Conservation (phyloP, 2,329 filamentous ascomycete species). For the Aspergillus pseudonomiae region DNA sequence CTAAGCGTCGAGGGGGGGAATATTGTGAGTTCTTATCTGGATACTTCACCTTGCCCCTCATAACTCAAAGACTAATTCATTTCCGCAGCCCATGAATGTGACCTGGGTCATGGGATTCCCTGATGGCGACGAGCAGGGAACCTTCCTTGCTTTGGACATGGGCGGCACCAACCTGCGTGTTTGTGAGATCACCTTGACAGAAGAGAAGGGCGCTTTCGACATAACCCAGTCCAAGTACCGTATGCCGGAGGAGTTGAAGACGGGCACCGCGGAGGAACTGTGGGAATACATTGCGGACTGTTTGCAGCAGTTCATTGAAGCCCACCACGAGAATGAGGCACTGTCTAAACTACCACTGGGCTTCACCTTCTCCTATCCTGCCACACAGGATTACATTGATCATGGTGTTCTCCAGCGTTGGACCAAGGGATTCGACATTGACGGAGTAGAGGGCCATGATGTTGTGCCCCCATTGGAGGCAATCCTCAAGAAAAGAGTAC, state of each 20-base stretch:
- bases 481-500: conserved; percentile 70
- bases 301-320: conserved; percentile 84
- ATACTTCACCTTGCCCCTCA: not conserved
- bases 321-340: conserved; percentile 72
- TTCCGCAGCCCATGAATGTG: conserved; percentile 85
- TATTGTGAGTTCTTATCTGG: conserved; percentile 68
- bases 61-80: not conserved
- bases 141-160: conserved; percentile 89
- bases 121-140: conserved; percentile 83
- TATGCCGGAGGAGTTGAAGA: conserved; percentile 91
- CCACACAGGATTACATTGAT: conserved; percentile 90
- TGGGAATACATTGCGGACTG: conserved; percentile 97
- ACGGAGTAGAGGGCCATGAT: conserved; percentile 86
- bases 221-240: conserved; percentile 96
- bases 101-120: conserved; percentile 94
- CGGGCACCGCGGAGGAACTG: conserved; percentile 77
- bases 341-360: conserved; percentile 71
- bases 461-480: conserved; percentile 86
- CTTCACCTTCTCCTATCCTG: conserved; percentile 96
- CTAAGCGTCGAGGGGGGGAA: conserved; percentile 85
- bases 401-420: conserved; percentile 90
- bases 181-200: conserved; percentile 86
- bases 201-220: conserved; percentile 86
- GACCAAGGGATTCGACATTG: conserved; percentile 97
- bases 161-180: conserved; percentile 94